Conservation (phyloP, 2,329 filamentous ascomycete species). For the Clarireedia monteithiana region DNA sequence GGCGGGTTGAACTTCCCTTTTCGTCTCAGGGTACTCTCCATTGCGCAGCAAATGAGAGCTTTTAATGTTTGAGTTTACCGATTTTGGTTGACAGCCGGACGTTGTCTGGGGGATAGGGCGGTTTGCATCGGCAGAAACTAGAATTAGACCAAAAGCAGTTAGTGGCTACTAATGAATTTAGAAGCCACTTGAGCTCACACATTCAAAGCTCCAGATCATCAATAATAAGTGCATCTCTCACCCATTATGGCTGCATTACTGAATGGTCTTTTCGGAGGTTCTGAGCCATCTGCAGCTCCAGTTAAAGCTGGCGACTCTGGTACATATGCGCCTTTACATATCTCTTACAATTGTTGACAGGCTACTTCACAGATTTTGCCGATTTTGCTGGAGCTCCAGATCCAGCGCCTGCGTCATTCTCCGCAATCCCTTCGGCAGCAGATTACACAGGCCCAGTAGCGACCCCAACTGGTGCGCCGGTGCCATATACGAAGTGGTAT, state of each 20-base stretch:
- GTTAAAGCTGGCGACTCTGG: slow-evolving; percentile 52
- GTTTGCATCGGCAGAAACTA: background rate
- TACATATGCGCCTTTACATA: slow-evolving; percentile 34
- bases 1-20: too few species aligned
- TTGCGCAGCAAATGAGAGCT: too few species aligned
- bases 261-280: slow-evolving; percentile 59
- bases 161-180: background rate
- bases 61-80: background rate
- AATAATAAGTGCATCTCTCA: background rate
- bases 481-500: slow-evolving; percentile 92
- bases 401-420: slow-evolving; percentile 46
- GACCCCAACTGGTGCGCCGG: slow-evolving; percentile 38
- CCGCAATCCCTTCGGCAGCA: slow-evolving; percentile 35
- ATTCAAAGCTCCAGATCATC: slow-evolving; percentile 11
- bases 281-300: slow-evolving; percentile 49
- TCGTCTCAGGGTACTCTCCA: too few species aligned
- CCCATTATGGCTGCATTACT: slow-evolving; percentile 27
- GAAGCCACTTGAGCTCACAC: background rate
- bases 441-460: slow-evolving; percentile 40
- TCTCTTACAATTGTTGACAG: slow-evolving; percentile 11
- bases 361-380: slow-evolving; percentile 68
- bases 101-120: slow-evolving; percentile 5
- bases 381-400: slow-evolving; percentile 80
- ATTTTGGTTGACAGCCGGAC: slow-evolving; percentile 1
- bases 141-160: background rate